A percentile compares a stretch with the other conserved stretches of the same genome.
Conservation (phyloP, 306 rosid genomes). For the Arachis stenosperma region DNA sequence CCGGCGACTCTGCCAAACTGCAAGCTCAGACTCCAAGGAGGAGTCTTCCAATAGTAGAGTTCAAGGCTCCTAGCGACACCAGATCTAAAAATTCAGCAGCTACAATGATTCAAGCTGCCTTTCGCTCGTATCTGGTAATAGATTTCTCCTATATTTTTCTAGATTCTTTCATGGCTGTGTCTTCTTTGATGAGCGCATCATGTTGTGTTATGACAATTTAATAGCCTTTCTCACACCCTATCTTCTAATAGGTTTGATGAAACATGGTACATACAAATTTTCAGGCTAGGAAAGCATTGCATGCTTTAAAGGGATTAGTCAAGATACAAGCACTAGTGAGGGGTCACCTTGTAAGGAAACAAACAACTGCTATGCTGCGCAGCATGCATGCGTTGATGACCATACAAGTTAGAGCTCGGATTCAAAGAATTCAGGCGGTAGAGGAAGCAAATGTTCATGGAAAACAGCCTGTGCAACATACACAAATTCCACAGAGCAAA, state of each 20-base stretch:
- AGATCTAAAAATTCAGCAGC: constrained; percentile 60
- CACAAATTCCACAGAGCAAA: constrained; percentile 19
- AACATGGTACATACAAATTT: constrained; percentile 24
- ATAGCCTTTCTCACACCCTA: constrained; percentile 5
- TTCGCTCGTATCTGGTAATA: constrained; percentile 81
- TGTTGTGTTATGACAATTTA: background rate
- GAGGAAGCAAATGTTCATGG: constrained; percentile 50
- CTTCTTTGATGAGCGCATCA: background rate
- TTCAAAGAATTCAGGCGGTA: constrained; percentile 64
- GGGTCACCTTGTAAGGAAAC: constrained; percentile 91
- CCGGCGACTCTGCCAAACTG: constrained; percentile 43
- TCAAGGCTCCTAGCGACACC: constrained; percentile 15
- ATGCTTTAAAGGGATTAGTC: constrained; percentile 84
- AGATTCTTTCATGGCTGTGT: background rate
- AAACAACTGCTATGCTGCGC: constrained; percentile 64
- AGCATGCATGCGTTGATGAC: constrained; percentile 90
- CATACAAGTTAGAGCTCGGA: constrained; percentile 87
- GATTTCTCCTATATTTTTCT: constrained; percentile 12
- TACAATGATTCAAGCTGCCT: constrained; percentile 72
- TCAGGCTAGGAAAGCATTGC: constrained; percentile 91
- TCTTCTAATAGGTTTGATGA: constrained; percentile 9
- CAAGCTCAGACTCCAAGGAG: constrained; percentile 38
- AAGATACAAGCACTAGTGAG: constrained; percentile 91
- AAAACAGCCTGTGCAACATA: constrained; percentile 35
- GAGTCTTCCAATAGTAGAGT: constrained; percentile 31